phyloP scores from a whole-genome alignment of 768 basidiomycete species.

The Mrakia frigida region DNA sequence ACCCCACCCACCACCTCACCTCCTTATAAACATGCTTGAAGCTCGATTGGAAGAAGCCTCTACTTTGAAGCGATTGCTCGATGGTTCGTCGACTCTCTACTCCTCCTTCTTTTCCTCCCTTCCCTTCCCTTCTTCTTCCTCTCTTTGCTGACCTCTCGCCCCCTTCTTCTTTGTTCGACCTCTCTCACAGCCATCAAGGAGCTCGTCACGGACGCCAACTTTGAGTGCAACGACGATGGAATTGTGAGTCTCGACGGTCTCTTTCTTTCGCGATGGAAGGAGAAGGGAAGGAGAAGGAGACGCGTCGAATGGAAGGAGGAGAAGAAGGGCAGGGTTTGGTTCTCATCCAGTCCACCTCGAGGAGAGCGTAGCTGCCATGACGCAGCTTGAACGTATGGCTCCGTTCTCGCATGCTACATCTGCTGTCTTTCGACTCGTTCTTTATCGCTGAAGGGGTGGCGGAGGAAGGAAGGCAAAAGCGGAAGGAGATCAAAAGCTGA shows the following conservation, averaged over 20 bases:
- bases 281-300: slow-evolving; percentile 2
- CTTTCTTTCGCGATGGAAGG: background rate
- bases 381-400: too few relatives aligned
- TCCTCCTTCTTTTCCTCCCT: background rate
- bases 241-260: slow-evolving; percentile 54
- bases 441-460: background rate
- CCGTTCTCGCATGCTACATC: too few relatives aligned
- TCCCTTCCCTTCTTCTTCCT: background rate
- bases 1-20: too few relatives aligned
- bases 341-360: background rate
- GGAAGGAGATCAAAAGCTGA: background rate
- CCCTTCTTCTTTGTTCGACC: background rate
- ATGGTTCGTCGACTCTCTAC: slow-evolving; percentile 55
- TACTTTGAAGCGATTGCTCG: slow-evolving; percentile 84
- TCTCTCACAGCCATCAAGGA: slow-evolving; percentile 78
- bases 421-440: background rate
- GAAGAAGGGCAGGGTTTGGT: background rate
- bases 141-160: slow-evolving; percentile 9
- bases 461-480: background rate
- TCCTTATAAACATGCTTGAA: slow-evolving; percentile 52
- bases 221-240: slow-evolving; percentile 93
- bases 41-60: slow-evolving; percentile 83
- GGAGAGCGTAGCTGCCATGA: too few relatives aligned
- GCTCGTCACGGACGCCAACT: slow-evolving; percentile 94
- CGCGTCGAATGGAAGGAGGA: slow-evolving; percentile 3